phyloP scores from a whole-genome alignment of 305 asterid genomes.

The Salvia sclarea region DNA sequence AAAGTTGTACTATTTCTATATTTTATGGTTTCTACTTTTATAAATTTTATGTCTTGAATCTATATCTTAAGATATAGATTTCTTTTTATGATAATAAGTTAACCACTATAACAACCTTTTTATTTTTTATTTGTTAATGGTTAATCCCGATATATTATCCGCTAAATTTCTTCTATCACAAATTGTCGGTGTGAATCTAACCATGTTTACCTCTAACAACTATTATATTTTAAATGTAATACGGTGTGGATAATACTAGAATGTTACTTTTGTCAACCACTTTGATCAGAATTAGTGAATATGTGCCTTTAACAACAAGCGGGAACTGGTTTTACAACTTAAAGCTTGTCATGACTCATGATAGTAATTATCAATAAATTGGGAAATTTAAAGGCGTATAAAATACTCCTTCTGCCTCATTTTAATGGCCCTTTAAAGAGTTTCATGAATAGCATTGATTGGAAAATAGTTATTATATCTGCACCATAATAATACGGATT shows the following conservation, averaged over 20 bases:
- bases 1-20: too few relatives aligned
- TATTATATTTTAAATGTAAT: background rate
- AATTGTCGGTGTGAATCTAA: too few relatives aligned
- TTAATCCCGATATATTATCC: too few relatives aligned
- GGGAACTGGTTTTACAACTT: conserved; percentile 11
- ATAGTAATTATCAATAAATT: conserved; percentile 19
- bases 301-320: conserved; percentile 19
- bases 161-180: too few relatives aligned
- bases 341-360: background rate
- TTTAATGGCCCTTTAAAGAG: conserved; percentile 19
- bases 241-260: conserved; percentile 1
- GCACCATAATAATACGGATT: background rate
- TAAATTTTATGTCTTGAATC: too few relatives aligned
- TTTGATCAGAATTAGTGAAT: conserved; percentile 27
- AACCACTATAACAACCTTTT: too few relatives aligned
- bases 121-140: too few relatives aligned
- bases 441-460: conserved; percentile 23
- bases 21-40: too few relatives aligned
- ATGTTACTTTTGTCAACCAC: conserved; percentile 18
- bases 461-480: background rate
- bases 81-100: too few relatives aligned
- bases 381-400: conserved; percentile 17
- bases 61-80: too few relatives aligned
- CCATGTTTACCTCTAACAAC: too few relatives aligned
- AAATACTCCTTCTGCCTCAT: conserved; percentile 4